phyloP scores from a whole-genome alignment of 306 rosid genomes.

The Fagus crenata region DNA sequence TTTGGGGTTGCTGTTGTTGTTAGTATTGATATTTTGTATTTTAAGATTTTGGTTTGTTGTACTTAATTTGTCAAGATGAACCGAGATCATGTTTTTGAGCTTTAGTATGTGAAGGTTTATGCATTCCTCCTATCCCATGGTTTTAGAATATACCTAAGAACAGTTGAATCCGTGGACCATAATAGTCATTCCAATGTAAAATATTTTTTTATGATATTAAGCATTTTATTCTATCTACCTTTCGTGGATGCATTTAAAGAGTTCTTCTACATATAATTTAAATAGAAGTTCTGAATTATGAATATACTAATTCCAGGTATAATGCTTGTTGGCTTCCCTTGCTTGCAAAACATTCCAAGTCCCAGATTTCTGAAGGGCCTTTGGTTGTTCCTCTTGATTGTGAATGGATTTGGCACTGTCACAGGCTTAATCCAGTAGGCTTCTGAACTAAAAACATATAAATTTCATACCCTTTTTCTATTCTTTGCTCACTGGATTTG shows the following conservation, averaged over 20 bases:
- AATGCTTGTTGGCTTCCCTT: slow-evolving; percentile 96
- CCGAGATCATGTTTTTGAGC: background rate
- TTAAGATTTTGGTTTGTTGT: background rate
- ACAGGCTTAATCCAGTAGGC: slow-evolving; percentile 93
- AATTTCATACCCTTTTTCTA: background rate
- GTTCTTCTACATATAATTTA: slow-evolving; percentile 5
- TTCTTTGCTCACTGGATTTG: slow-evolving; percentile 24
- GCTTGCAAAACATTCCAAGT: slow-evolving; percentile 72
- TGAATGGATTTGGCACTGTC: slow-evolving; percentile 99
- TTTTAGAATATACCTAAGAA: background rate
- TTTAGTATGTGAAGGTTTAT: background rate
- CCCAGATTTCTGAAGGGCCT: slow-evolving; percentile 55
- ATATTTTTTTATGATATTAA: background rate
- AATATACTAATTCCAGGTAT: slow-evolving; percentile 57
- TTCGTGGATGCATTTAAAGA: slow-evolving; percentile 6
- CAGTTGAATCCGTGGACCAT: background rate
- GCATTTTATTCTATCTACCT: slow-evolving; percentile 3
- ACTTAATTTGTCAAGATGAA: background rate
- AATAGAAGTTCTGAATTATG: slow-evolving; percentile 13
- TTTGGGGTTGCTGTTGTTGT: background rate
- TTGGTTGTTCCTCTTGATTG: slow-evolving; percentile 93
- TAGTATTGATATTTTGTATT: background rate
- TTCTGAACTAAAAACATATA: slow-evolving; percentile 17
- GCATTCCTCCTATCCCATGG: background rate
- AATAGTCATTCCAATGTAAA: background rate